Evolutionary conservation across 495 filamentous ascomycete genomes (phyloP), one percentile per base, ranked within the genome.

Genomic region (Podospora bellae-mahoneyi): DNA sequence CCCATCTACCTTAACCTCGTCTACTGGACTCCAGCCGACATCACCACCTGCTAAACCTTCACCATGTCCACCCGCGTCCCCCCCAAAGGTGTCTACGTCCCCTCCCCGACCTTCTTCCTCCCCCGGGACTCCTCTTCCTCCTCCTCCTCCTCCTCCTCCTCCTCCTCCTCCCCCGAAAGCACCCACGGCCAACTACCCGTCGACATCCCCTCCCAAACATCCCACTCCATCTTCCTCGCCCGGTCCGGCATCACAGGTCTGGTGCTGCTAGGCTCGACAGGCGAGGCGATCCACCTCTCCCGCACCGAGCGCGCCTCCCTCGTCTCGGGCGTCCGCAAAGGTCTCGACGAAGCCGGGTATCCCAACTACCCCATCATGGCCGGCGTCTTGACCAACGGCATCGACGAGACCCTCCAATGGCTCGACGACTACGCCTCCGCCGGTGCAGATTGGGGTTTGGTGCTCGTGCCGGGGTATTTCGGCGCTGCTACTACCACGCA

Each of bases 271-370:
- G 90, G 90, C 7, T 85, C 81, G 53, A 91, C 88, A 0, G 90
- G 90, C 64, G 90, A 92, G 73, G 89, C 89, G 0, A 81, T 91
- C 5, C 88, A 90, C 74, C 78, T 91, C 5, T 81, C 87, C 0
- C 80, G 81, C n/a, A 58, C 74, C 20, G 90, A 92, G 69, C 86
- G 89, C 19, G 80, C 73, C 62, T 74, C 81, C 16, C 79, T 91
- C n/a, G 73, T 91, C 23, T 75, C 78, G 4, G 76, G 78, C 28
- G 84, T 89, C 1, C 81, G 87, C 27, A 73, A 79, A 60, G 82
- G 82, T 19, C 78, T 89, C 28, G 81, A 85, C 34, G 76, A 76
- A 1, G 85, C 80, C 7, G 89, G 89, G 4, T 89, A 81, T 75
- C 78, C 78, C 19, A 81, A 86, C 69, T 89, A 88, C 64, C 89